A percentile compares a stretch with the other conserved stretches of the same genome.
These are phyloP conservation scores for Dunaliella sp. DNA, from an alignment of 139 green algal species.

Conservation along the genomic window DNA sequence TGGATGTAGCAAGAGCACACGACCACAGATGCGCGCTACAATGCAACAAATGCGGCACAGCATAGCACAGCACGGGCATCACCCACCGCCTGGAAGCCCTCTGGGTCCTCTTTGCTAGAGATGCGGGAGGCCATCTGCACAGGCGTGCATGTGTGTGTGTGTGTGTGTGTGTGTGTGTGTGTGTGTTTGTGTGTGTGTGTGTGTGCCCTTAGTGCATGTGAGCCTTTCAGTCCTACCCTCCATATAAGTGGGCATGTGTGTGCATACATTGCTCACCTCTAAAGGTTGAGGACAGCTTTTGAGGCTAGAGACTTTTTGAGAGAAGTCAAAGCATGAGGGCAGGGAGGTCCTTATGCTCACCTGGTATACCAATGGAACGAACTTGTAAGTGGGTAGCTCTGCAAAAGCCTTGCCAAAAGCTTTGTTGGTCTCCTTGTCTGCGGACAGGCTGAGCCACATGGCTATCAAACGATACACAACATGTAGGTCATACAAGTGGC, in stretches of 20 bases:
- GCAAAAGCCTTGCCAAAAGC: slow-evolving; percentile 40
- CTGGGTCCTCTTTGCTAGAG: not conserved
- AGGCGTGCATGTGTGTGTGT: not conserved
- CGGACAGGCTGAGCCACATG: slow-evolving; percentile 65
- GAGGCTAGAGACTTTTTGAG: not conserved
- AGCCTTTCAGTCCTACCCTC: not conserved
- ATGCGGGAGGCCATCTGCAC: slow-evolving; percentile 6
- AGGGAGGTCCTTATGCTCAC: slow-evolving; percentile 36
- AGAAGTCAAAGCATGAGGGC: not conserved
- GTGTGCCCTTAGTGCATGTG: not conserved
- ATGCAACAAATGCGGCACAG: too few relatives aligned
- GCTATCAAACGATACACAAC: slow-evolving; percentile 68
- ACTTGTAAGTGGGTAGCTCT: slow-evolving; percentile 79
- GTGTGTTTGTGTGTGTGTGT: not conserved
- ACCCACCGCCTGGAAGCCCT: slow-evolving; percentile 14
- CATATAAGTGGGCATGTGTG: not conserved
- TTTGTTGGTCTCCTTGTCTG: slow-evolving; percentile 34
- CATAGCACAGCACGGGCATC: too few relatives aligned
- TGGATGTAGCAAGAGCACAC: too few relatives aligned
- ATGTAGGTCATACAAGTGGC: slow-evolving; percentile 29
- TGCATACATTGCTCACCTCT: too few relatives aligned
- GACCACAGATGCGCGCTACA: too few relatives aligned
- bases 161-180: not conserved
- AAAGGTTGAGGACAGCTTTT: too few relatives aligned
- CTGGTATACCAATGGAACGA: slow-evolving; percentile 91